Evolutionary conservation across 768 basidiomycete genomes (phyloP), one percentile per base, ranked within the genome.

Genomic region (Boletus subparvulus): DNA sequence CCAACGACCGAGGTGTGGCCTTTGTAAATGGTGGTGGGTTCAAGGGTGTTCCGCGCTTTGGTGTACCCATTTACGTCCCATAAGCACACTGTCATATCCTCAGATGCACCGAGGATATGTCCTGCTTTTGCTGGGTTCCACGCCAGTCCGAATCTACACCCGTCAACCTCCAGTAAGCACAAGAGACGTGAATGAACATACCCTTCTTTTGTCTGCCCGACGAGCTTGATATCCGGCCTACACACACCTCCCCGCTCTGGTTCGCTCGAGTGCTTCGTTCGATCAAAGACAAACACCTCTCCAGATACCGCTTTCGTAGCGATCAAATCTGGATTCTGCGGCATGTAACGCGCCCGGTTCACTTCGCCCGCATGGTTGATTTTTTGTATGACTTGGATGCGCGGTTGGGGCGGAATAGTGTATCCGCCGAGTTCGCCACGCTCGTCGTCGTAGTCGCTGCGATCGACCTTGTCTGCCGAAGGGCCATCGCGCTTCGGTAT

Each of bases 271-370:
- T 98, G 96, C 73, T 97, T 98, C 36, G 97, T 98, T 56, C 97
- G 78, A 74, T 99, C 97, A 74, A 98, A 99, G n/a, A 99, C 76
- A 55, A 89, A 77, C 3, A 98, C 92, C 60, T 97, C 92, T 14
- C 96, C 97, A 7, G 83, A 85, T 9, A 94, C 83, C 21, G 94
- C 81, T 73, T 98, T 98, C 12, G 96, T 98, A 14, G 97, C 97
- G 62, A 99, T 90, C 62, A 99, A 74, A 74, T 98, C 92, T 2
- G 94, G 92, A 68, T 98, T 99, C 74, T 98, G 96, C 7, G 97
- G 97, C 95, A 98, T 98, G 73, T 98, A 99, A 50, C 97, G 86
- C 58, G 97, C 97, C 43, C 94, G 80, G 74, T 99, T 99, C 67
- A 98, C 92, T 71, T 99, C 97, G 41, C 94, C 92, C 5, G 82